Evolutionary conservation across 2,329 filamentous ascomycete genomes (phyloP), one percentile per base, ranked within the genome.

Genomic region (Penicillium sp.): DNA sequence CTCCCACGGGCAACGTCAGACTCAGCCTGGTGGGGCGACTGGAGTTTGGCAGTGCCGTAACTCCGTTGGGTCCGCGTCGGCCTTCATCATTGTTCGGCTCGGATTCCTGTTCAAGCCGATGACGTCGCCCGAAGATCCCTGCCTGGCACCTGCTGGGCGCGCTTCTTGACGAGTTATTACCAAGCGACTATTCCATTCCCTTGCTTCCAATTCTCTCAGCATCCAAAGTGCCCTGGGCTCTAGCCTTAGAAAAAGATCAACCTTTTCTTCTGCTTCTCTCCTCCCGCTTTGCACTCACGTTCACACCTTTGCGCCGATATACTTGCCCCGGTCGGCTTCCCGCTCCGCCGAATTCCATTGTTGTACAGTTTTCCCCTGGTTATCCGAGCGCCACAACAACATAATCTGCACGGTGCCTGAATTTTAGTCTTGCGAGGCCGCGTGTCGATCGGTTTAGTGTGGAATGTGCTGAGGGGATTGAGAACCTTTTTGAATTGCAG

Each of bases 361-460:
- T 31, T 37, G 25, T 17, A 35, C 47, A 15, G 20, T 8, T 3
- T 31, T 20, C 17, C 49, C 49, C 14, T 50, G 31, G 31, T 37
- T 50, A 52, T 39, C 49, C 49, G 49, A 28, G 53, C 57, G 54
- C 57, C 54, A 60, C 57, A 55, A 31, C 50, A 45, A 34, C 37
- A 50, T 37, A 48, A 20, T 25, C 14, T 22, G 22, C 20, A 5
- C 25, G n/a, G 20, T n/a, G 4, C 39, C 38, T 31, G 41, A 62
- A 62, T 58, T 48, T 56, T 52, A 54, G 50, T 31, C 31, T 34
- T 25, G 37, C n/a, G 7, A 42, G 48, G 38, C 49, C 28, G 35
- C 34, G 38, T 22, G 54, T 54, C 42, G 55, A 61, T 60, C 58
- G 22, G 42, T 53, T 51, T 45, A 28, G 51, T 54, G 42, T 51